phyloP scores from a whole-genome alignment of 306 rosid species.

The Dalbergia cultrata region DNA sequence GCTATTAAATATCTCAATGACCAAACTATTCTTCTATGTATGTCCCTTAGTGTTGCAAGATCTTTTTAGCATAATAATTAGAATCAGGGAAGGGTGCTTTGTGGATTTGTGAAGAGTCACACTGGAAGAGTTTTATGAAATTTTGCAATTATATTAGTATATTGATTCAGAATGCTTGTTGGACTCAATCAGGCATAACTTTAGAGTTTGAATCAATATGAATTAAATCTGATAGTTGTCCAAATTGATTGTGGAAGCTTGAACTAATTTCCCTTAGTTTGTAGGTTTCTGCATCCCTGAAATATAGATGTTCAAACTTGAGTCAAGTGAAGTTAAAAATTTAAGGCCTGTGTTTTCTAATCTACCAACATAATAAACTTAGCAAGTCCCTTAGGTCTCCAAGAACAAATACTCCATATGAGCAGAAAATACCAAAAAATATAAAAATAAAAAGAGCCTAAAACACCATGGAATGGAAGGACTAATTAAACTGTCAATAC shows the following conservation, averaged over 20 bases:
- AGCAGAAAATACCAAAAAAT: conserved; percentile 18
- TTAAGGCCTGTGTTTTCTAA: conserved; percentile 18
- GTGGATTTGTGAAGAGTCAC: conserved; percentile 25
- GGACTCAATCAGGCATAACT: background rate
- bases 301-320: conserved; percentile 18
- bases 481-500: background rate
- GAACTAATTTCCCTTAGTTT: conserved; percentile 33
- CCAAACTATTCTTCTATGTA: conserved; percentile 3
- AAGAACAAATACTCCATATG: conserved; percentile 12
- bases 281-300: conserved; percentile 13
- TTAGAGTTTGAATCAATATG: background rate
- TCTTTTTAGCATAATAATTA: conserved; percentile 19
- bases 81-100: conserved; percentile 28
- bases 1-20: conserved; percentile 16
- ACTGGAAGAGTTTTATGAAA: conserved; percentile 22
- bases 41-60: conserved; percentile 21
- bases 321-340: background rate
- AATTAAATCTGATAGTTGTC: conserved; percentile 35
- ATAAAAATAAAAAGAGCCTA: too few species aligned
- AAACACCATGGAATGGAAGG: background rate
- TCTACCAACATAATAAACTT: background rate
- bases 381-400: conserved; percentile 10
- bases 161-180: conserved; percentile 31
- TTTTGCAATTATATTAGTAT: conserved; percentile 10
- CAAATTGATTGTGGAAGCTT: conserved; percentile 31